These are phyloP conservation scores for Przewalskia tangutica DNA, from an alignment of 257 asterid species.

Conservation along the genomic window DNA sequence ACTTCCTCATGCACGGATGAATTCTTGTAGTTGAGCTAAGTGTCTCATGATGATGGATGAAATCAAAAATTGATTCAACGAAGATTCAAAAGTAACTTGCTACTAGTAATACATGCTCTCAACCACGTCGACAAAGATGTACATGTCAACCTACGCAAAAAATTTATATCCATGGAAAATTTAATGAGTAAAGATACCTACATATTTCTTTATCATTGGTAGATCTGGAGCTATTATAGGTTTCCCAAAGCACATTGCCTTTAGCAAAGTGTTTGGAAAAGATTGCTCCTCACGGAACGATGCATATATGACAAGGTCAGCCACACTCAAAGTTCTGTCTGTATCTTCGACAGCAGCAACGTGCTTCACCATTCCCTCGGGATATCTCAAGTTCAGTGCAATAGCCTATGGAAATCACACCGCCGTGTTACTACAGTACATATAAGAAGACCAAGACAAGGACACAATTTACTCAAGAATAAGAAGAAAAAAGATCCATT, in stretches of 20 bases:
- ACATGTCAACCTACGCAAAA: not conserved
- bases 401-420: slow-evolving; percentile 40
- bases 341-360: slow-evolving; percentile 29
- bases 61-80: not conserved
- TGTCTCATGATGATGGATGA: not conserved
- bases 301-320: slow-evolving; percentile 77
- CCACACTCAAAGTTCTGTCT: slow-evolving; percentile 34
- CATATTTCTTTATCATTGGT: slow-evolving; percentile 58
- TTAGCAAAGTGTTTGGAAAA: slow-evolving; percentile 68
- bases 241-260: slow-evolving; percentile 79
- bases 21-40: not conserved
- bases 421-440: not conserved
- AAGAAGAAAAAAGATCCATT: slow-evolving; percentile 1
- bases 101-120: not conserved
- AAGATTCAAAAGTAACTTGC: not conserved
- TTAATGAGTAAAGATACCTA: slow-evolving; percentile 28
- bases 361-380: slow-evolving; percentile 58
- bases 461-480: not conserved
- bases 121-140: not conserved
- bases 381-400: slow-evolving; percentile 59
- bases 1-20: not conserved
- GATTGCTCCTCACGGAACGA: slow-evolving; percentile 69
- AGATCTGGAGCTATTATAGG: slow-evolving; percentile 80
- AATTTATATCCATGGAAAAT: not conserved
- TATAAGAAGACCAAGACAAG: not conserved